phyloP scores from a whole-genome alignment of 129 eudicot genomes.

The Dittrichia graveolens region DNA sequence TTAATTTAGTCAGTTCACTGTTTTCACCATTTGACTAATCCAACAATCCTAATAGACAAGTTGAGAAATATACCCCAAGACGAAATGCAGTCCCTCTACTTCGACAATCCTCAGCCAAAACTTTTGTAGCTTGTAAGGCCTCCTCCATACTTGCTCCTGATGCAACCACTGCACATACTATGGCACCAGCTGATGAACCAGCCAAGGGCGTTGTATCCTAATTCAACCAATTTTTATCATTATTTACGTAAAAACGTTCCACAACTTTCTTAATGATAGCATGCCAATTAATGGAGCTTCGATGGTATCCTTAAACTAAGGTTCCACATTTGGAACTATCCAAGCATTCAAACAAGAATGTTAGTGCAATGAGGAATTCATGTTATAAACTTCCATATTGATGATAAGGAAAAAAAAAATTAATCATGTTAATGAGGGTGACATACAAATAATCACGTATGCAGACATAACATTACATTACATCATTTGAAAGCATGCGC shows the following conservation, averaged over 20 bases:
- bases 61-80: slow-evolving; percentile 75
- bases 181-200: slow-evolving; percentile 99
- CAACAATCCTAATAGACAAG: background rate
- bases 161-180: slow-evolving; percentile 95
- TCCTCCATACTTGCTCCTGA: slow-evolving; percentile 95
- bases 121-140: slow-evolving; percentile 81
- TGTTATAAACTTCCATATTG: no score
- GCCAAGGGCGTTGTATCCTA: slow-evolving; percentile 99
- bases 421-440: no score
- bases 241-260: no score
- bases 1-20: background rate
- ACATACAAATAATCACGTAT: no score
- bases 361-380: no score
- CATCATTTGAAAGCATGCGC: no score
- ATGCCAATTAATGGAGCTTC: background rate
- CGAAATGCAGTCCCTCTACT: slow-evolving; percentile 97
- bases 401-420: no score
- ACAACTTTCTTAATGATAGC: background rate
- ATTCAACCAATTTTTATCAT: slow-evolving; percentile 22
- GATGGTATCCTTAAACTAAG: background rate
- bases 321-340: background rate
- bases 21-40: background rate
- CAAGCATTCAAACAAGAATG: background rate
- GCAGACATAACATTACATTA: no score
- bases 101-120: slow-evolving; percentile 89